Percentiles rank a stretch among this genome's conserved stretches.
Conservation (phyloP, 129 eudicot genomes). For the Daucus carota region DNA sequence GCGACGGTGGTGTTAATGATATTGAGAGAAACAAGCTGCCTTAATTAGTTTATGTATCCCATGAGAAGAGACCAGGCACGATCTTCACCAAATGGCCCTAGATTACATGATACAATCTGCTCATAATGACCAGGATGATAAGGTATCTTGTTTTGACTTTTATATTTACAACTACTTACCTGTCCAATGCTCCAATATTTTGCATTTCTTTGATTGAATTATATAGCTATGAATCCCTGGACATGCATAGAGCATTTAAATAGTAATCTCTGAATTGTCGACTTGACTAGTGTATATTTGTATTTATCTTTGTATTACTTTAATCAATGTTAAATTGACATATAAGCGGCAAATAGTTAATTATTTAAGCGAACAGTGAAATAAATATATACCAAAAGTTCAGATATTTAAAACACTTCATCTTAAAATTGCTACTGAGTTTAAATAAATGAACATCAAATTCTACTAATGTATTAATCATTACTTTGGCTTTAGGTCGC, state of each 20-base stretch:
- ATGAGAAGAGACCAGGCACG: too few relatives aligned
- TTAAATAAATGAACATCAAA: not conserved
- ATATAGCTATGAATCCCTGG: not conserved
- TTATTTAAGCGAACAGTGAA: too few relatives aligned
- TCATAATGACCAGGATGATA: conserved; percentile 72
- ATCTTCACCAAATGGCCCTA: too few relatives aligned
- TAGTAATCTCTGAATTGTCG: too few relatives aligned
- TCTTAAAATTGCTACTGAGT: not conserved
- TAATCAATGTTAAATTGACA: too few relatives aligned
- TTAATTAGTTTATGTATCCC: too few relatives aligned
- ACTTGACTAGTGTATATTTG: too few relatives aligned
- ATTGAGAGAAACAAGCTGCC: too few relatives aligned
- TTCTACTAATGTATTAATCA: conserved; percentile 2
- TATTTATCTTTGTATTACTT: too few relatives aligned
- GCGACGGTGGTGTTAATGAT: too few relatives aligned
- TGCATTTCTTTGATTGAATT: not conserved
- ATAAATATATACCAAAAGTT: conserved; percentile 75
- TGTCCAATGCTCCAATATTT: not conserved
- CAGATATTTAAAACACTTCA: conserved; percentile 54
- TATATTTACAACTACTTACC: not conserved
- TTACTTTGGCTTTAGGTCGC: conserved; percentile 96
- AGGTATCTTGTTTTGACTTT: conserved; percentile 30
- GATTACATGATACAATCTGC: conserved; percentile 93
- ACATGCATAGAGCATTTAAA: too few relatives aligned
- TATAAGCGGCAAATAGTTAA: too few relatives aligned